phyloP scores from a whole-genome alignment of 495 filamentous ascomycete genomes.

The Penicillium crystallinum region DNA sequence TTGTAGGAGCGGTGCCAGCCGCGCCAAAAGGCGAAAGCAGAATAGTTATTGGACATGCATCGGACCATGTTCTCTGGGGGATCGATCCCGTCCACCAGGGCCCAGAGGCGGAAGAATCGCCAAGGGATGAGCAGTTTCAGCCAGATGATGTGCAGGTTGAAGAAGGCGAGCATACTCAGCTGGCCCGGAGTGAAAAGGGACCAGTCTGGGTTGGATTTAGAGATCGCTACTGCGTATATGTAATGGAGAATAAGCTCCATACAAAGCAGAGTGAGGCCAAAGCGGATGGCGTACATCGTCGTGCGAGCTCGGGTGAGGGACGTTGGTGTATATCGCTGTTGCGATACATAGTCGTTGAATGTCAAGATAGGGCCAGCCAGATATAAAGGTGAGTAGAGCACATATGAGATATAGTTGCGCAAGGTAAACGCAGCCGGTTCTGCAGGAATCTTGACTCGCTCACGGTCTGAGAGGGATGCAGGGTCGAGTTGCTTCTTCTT shows the following conservation, averaged over 20 bases:
- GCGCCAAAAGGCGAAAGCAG: slow-evolving; percentile 89
- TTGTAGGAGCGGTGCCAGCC: slow-evolving; percentile 93
- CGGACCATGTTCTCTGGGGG: slow-evolving; percentile 98
- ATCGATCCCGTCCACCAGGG: slow-evolving; percentile 82
- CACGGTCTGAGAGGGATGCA: slow-evolving; percentile 75
- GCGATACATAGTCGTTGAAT: slow-evolving; percentile 97
- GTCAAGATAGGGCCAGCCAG: slow-evolving; percentile 89
- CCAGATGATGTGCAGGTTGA: slow-evolving; percentile 98
- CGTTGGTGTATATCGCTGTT: slow-evolving; percentile 65
- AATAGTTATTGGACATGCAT: slow-evolving; percentile 94
- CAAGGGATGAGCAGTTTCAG: slow-evolving; percentile 94
- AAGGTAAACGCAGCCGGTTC: slow-evolving; percentile 59
- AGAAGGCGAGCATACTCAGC: slow-evolving; percentile 85
- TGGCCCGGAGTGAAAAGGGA: slow-evolving; percentile 79
- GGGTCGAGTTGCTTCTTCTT: slow-evolving; percentile 99
- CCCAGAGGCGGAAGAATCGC: slow-evolving; percentile 97
- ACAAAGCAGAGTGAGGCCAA: slow-evolving; percentile 69
- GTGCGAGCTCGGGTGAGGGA: slow-evolving; percentile 64
- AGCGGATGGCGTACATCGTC: slow-evolving; percentile 76
- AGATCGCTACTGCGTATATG: slow-evolving; percentile 91
- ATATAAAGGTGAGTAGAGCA: slow-evolving; percentile 88
- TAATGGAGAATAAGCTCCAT: slow-evolving; percentile 96
- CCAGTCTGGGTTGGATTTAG: slow-evolving; percentile 75
- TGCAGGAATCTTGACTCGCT: slow-evolving; percentile 74
- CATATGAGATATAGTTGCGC: slow-evolving; percentile 85